phyloP scores from a whole-genome alignment of 1,139 yeast genomes.

The Candida anutae region DNA sequence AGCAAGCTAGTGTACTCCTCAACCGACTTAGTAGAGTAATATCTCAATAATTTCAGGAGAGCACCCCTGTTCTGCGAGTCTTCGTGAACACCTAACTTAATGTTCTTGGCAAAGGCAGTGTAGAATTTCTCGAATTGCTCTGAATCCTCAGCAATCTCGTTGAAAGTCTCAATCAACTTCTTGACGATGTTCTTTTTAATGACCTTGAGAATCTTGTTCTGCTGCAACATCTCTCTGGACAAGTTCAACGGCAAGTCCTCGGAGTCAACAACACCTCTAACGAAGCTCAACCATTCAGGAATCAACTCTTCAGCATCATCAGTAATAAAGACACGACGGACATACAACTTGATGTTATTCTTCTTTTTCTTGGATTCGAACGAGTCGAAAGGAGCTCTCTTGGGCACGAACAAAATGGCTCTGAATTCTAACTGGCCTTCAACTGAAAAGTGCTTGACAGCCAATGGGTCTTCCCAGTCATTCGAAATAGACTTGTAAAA shows the following conservation, averaged over 20 bases:
- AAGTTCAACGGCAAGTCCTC: slow-evolving; percentile 99
- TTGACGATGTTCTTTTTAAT: slow-evolving; percentile 98
- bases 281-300: slow-evolving; percentile 98
- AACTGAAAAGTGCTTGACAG: slow-evolving; percentile 98
- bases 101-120: slow-evolving; percentile 96
- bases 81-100: slow-evolving; percentile 98
- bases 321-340: slow-evolving; percentile 98
- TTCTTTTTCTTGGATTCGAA: slow-evolving; percentile 98
- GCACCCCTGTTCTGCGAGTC: slow-evolving; percentile 96
- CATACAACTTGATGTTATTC: slow-evolving; percentile 97
- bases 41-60: slow-evolving; percentile 93
- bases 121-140: slow-evolving; percentile 99
- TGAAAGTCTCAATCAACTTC: slow-evolving; percentile 97
- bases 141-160: slow-evolving; percentile 97
- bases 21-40: slow-evolving; percentile 89
- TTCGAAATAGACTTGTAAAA: slow-evolving; percentile 99
- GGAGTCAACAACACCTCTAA: slow-evolving; percentile 99
- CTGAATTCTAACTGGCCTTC: slow-evolving; percentile 99
- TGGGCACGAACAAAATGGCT: slow-evolving; percentile 96
- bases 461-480: slow-evolving; percentile 99
- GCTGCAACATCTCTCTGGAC: slow-evolving; percentile 99
- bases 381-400: slow-evolving; percentile 98
- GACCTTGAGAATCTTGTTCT: slow-evolving; percentile 98
- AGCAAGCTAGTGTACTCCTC: slow-evolving; percentile 93
- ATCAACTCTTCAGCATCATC: slow-evolving; percentile 99